Conservation (phyloP, 116 monocot species). For the Phalaenopsis hybrid region DNA sequence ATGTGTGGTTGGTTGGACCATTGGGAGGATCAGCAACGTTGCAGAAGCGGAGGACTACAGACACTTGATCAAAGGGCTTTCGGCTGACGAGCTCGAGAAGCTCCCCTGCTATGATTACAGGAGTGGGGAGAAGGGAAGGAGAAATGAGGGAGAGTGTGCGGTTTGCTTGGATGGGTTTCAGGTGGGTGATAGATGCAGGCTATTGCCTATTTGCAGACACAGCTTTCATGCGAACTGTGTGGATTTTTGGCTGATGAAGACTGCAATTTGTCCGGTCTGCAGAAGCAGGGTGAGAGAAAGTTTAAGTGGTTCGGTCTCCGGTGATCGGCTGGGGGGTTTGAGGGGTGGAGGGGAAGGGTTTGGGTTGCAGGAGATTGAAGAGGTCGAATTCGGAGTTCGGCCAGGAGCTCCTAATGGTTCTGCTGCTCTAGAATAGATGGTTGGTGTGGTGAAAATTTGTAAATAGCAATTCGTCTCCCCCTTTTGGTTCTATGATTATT, state of each 20-base stretch:
- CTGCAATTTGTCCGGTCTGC: conserved; percentile 43
- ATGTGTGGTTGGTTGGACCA: conserved; percentile 26
- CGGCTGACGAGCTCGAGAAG: conserved; percentile 34
- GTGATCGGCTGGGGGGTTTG: background rate
- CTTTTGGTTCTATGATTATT: too few species aligned
- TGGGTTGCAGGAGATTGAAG: background rate
- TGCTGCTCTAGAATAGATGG: background rate
- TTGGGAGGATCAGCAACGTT: conserved; percentile 7
- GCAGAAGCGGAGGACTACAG: background rate
- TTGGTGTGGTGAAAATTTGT: too few species aligned
- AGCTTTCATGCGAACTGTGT: conserved; percentile 49
- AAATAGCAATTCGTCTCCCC: too few species aligned
- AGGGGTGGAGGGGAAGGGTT: background rate
- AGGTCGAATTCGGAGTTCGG: background rate
- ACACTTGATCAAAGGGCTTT: conserved; percentile 19
- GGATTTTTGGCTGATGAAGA: conserved; percentile 48
- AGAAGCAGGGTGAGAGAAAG: background rate
- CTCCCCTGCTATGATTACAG: conserved; percentile 39
- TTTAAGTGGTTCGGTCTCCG: background rate
- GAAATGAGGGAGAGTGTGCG: conserved; percentile 19
- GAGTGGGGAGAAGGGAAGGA: conserved; percentile 1
- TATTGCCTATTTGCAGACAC: conserved; percentile 37
- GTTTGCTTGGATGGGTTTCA: conserved; percentile 54
- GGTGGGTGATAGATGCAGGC: conserved; percentile 31
- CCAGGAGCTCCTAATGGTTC: background rate